These are phyloP conservation scores for Helicostylum pulchrum DNA, from an alignment of 192 early-diverging fungal species.

Conservation along the genomic window DNA sequence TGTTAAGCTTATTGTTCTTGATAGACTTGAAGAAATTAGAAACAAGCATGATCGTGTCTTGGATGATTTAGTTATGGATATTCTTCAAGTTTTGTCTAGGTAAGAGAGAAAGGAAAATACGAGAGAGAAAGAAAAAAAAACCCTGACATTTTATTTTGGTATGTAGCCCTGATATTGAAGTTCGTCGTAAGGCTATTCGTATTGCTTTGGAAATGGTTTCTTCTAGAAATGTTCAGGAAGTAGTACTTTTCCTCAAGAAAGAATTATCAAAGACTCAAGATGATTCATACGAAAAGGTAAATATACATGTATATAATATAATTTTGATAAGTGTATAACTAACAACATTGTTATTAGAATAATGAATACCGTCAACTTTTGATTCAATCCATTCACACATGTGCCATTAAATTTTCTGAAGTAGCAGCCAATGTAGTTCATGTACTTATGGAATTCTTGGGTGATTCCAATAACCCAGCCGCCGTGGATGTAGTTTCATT, in stretches of 20 bases:
- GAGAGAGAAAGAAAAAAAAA: constrained; percentile 5
- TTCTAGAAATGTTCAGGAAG: constrained; percentile 88
- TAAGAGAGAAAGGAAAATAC: constrained; percentile 16
- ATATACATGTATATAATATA: neutral
- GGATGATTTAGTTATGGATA: constrained; percentile 95
- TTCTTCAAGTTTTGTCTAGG: constrained; percentile 84
- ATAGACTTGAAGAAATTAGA: constrained; percentile 85
- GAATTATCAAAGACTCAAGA: constrained; percentile 92
- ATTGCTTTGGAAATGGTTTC: constrained; percentile 92
- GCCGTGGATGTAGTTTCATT: constrained; percentile 96
- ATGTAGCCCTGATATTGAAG: constrained; percentile 87
- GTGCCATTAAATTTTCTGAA: constrained; percentile 94
- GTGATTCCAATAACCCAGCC: constrained; percentile 83
- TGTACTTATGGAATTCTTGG: constrained; percentile 92
- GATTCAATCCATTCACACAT: constrained; percentile 93
- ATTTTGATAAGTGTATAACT: neutral
- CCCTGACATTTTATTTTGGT: neutral
- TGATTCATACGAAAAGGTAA: constrained; percentile 83
- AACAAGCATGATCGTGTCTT: constrained; percentile 85
- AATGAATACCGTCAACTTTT: constrained; percentile 92
- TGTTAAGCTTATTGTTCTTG: constrained; percentile 94
- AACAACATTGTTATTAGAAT: constrained; percentile 45
- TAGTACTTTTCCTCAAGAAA: constrained; percentile 91
- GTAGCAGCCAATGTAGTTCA: constrained; percentile 96
- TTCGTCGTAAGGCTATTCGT: constrained; percentile 81